phyloP scores from a whole-genome alignment of 2,329 filamentous ascomycete species.

The Aureobasidium sp. region DNA sequence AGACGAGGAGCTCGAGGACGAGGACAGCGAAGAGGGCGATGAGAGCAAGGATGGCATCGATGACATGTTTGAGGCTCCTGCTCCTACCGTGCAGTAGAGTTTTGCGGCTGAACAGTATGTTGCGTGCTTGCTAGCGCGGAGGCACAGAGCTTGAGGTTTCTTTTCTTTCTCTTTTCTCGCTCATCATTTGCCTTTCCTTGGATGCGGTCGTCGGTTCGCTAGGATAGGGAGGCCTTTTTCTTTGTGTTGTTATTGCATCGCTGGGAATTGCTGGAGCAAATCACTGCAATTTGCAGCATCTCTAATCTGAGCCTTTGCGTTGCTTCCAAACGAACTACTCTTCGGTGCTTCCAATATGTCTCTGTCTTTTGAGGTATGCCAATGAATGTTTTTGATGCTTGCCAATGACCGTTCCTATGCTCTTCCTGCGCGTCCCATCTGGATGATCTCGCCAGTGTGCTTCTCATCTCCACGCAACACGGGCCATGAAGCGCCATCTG shows the following conservation, averaged over 20 bases:
- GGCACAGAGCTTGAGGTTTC: background rate
- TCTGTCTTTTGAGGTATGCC: background rate
- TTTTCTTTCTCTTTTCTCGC: background rate
- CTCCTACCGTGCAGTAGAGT: conserved; percentile 3
- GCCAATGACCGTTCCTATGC: conserved; percentile 18
- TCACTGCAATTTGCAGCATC: background rate
- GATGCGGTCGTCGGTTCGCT: background rate
- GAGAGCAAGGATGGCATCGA: conserved; percentile 47
- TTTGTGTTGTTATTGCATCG: background rate
- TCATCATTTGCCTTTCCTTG: background rate
- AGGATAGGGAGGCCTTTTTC: background rate
- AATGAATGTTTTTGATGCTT: background rate
- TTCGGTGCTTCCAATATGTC: background rate
- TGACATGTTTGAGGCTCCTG: conserved; percentile 33
- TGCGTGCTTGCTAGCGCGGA: background rate
- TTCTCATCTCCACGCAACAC: conserved; percentile 72
- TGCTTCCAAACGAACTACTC: background rate
- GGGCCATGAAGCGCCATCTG: conserved; percentile 73
- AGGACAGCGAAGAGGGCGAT: conserved; percentile 49
- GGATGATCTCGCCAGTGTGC: conserved; percentile 71
- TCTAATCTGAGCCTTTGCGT: background rate
- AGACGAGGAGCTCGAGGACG: conserved; percentile 50
- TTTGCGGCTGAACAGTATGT: background rate
- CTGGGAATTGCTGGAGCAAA: background rate
- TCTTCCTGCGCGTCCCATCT: conserved; percentile 71